Percentiles rank a stretch among this genome's conserved stretches.
Evolutionary conservation across 768 basidiomycete genomes (phyloP).

Genomic region (Polyporus arcularius): DNA sequence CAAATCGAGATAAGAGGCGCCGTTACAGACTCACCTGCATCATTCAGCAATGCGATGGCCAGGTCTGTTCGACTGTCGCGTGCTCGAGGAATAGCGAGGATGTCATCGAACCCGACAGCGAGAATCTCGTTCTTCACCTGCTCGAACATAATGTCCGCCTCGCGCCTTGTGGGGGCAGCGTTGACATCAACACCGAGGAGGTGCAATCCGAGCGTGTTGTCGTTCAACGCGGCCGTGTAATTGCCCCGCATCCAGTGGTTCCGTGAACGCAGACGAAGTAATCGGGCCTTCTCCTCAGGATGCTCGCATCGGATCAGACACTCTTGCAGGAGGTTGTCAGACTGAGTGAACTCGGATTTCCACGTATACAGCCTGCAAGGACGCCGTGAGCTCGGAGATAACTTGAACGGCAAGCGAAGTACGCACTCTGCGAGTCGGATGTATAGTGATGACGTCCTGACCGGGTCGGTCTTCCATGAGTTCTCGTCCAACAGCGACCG

Average conservation of each 20-base stretch:
- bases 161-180: constrained; percentile 49
- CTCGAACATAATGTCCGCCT: constrained; percentile 68
- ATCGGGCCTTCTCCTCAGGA: constrained; percentile 55
- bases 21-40: constrained; percentile 48
- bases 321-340: constrained; percentile 54
- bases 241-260: constrained; percentile 65
- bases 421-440: constrained; percentile 65
- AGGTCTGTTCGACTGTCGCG: constrained; percentile 61
- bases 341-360: constrained; percentile 60
- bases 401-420: background rate
- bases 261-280: constrained; percentile 60
- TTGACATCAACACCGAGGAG: constrained; percentile 64
- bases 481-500: constrained; percentile 52
- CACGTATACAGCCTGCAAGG: constrained; percentile 56
- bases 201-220: constrained; percentile 60
- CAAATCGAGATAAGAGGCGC: background rate
- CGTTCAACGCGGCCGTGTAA: constrained; percentile 55
- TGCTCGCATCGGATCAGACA: constrained; percentile 50
- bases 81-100: constrained; percentile 61
- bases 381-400: background rate
- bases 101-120: constrained; percentile 68
- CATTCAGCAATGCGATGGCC: constrained; percentile 65
- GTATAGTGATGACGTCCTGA: constrained; percentile 52
- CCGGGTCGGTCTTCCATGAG: constrained; percentile 52
- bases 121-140: constrained; percentile 71